Evolutionary conservation across 2,329 filamentous ascomycete genomes (phyloP).

Genomic region (Grosmannia serpens): DNA sequence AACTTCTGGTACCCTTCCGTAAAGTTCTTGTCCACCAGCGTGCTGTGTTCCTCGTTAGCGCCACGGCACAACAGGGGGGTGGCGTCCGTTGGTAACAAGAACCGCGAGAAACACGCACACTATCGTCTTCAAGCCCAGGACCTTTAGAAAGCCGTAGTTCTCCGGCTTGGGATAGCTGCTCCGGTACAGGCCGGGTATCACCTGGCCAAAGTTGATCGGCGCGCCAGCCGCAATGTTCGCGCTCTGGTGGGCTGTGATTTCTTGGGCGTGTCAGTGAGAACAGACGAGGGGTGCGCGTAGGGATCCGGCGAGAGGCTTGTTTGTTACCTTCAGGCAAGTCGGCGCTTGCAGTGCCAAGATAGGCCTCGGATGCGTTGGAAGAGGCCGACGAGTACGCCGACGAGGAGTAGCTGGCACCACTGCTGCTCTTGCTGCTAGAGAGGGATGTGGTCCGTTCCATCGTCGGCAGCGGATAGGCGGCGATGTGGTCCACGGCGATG

Average conservation of each 20-base stretch:
- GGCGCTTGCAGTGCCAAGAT: neutral
- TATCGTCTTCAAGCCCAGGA: constrained; percentile 64
- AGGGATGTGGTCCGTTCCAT: neutral
- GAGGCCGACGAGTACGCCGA: constrained; percentile 3
- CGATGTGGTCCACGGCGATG: neutral
- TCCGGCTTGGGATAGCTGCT: constrained; percentile 66
- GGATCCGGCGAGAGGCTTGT: neutral
- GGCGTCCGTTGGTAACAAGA: neutral
- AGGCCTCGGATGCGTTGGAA: constrained; percentile 1
- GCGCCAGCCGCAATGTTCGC: constrained; percentile 14
- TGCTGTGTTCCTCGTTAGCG: constrained; percentile 27
- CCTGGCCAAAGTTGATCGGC: constrained; percentile 65
- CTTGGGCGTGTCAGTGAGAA: neutral
- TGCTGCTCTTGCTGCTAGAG: constrained; percentile 6
- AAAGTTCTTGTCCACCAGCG: constrained; percentile 52
- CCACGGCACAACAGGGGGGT: neutral
- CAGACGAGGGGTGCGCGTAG: neutral
- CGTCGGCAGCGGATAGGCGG: neutral
- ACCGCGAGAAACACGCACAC: constrained; percentile 47
- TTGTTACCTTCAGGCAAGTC: constrained; percentile 3
- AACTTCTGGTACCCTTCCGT: constrained; percentile 46
- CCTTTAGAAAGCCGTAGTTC: constrained; percentile 59
- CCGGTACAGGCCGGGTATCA: constrained; percentile 65
- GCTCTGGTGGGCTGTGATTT: neutral
- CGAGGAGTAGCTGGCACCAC: constrained; percentile 7